Evolutionary conservation across 1,284 basidiomycete genomes (phyloP), one percentile per base, ranked within the genome.

Genomic region (Sporisorium sorghi): DNA sequence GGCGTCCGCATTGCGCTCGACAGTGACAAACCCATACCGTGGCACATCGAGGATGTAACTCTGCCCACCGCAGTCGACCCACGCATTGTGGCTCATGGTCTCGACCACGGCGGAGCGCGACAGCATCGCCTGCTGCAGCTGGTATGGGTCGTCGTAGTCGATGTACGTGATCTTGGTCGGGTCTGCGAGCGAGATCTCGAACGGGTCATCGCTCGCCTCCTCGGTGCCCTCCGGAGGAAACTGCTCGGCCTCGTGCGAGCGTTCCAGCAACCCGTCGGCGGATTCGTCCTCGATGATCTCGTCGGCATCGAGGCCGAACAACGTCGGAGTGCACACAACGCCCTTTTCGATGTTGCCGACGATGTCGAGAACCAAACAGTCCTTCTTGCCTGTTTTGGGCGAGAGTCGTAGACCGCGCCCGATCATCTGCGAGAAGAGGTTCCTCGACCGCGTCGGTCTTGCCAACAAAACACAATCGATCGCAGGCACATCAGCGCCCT

Each of bases 381-480:
- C 90, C 37, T 84, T 78, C 85, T 99, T 99, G 47, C 90, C 91
- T 0, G 92, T 94, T 6, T 85, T 85, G 2, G 93, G 92, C 0
- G 92, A 94, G 26, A 92, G 87, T 59, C 96, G 88, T 88, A 98
- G 91, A 9, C 96, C 95, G 55, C 96, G 89, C 0, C 95, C 96
- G 74, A 98, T 93, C 94, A 98, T 99, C 81, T 98, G 96, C 5
- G 92, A 89, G 77, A 95, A 94, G 9, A 97, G 85, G 83, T 96
- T 97, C 32, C 90, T 88, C 12, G 94, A 97, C 26, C 91, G 88
- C 0, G 96, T 97, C 11, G 95, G 85, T 9, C 85, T 62, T 0
- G 83, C 93, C 11, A 98, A 87, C 26, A 97, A 85, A 9, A 97
- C 88, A 72, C 94, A 97, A 80, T 98, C 96, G 57, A 97, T 92